Evolutionary conservation across 2,329 filamentous ascomycete species (phyloP), one percentile per base, ranked within the genome.

Genomic region (Phaeosphaeriaceae sp.): DNA sequence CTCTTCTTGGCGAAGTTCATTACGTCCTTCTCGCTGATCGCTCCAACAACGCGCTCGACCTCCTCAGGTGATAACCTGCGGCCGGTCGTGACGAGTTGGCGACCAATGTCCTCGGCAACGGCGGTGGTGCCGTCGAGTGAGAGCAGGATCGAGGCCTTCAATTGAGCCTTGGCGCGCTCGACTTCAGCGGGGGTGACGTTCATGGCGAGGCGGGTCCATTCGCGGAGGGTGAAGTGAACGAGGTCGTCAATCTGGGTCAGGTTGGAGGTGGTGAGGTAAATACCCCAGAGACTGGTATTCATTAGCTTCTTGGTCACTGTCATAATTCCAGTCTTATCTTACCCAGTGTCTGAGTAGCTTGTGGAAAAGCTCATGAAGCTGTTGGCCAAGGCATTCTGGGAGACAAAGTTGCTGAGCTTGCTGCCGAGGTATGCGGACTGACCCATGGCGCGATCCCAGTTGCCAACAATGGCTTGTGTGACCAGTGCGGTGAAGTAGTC

Each of bases 301-400:
- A 52, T 81, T 74, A 81, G 78, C 66, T 58, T 40, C 8, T 13
- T 1, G 17, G 6, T 6, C 15, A 15, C 5, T 54, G 9, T 35
- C 13, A 2, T 6, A 23, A 1, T 13, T 9, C 9, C 3, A 28
- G 24, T 3, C n/a, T 15, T 11, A 57, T 79, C 89, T 82, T 88
- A 97, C 93, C 94, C 95, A 79, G 95, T 99, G 81, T 99, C 95
- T 78, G 94, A 98, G 85, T 99, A 99, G 86, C 93, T 97, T 70
- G 95, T 99, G 68, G 94, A 97, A 85, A 99, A 99, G 85, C 92
- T 97, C 96, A 99, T 99, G 88, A 97, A 99, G 88, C 94, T 97
- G 86, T 97, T 99, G 81, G 95, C 95, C 64, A 99, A 88, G 80
- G 94, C 90, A 84, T 98, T 89, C 83, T 97, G 90, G 86, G 96